Base-by-base conservation (phyloP, 2,329 filamentous ascomycete species). In the Fusarium sp. region DNA sequence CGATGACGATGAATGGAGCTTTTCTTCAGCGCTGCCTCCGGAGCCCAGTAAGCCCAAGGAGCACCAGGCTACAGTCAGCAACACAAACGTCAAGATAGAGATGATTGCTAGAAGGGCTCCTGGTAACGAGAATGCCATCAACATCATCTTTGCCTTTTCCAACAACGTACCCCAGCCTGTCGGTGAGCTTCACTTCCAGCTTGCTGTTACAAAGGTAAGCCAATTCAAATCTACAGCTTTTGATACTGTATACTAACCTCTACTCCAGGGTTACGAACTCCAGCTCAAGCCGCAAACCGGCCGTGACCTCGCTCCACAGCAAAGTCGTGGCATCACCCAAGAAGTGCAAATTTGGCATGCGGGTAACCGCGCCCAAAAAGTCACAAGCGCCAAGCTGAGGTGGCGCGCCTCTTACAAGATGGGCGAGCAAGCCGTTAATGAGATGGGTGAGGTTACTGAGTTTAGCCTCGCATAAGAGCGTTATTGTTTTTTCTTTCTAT, bases 1-100 rank as follows among this genome's bases (percentile, higher is more conserved):
- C 51, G 88, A 92, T 45, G 95, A 97, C 51, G 95, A 98, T 69
- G 95, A 98, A 75, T 98, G 95, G 94, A 92, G 89, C 26, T 98
- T 98, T 78, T 89, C 92, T 4, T 98, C 95, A 0, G 91, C 95
- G 0, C 84, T 97, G 15, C 95, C 95, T 30, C 79, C 84, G 4
- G 84, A 88, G 53, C 75, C 83, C 18, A 74, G 80, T 63, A 85
- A 88, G 34, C 88, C 90, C 2, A 84, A 81, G 53, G 85, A 88
- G 51, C 88, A 92, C 69, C 87, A 88, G 47, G 82, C 91, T 20
- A 85, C 84, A 5, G 88, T 97, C 42, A 89, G 88, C 74, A 89
- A 92, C 74, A 90, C 89, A 3, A 85, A 82, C 42, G 82, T 98
- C 46, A 88, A 88, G 62, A 90, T 97, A 62, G 86, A 92, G 38